A percentile compares a stretch with the other conserved stretches of the same genome.
Evolutionary conservation across 768 basidiomycete species (phyloP).

Genomic region (Lactifluus echinatus): DNA sequence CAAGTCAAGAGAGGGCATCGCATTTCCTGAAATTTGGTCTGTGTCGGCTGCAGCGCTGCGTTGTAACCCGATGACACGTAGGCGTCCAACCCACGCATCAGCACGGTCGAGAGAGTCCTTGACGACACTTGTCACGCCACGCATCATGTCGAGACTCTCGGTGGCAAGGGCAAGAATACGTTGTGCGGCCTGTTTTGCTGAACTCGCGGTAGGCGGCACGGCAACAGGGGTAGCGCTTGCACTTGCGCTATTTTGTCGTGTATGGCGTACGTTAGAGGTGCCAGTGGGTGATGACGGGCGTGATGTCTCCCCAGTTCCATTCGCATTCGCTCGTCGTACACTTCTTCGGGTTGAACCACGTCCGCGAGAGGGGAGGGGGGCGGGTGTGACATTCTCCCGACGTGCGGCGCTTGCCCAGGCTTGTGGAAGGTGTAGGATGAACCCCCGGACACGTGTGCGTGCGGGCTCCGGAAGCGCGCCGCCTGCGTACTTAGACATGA

Average conservation of each 20-base stretch:
- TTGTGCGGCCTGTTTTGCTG: conserved; percentile 69
- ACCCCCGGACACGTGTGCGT: conserved; percentile 57
- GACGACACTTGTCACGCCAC: conserved; percentile 79
- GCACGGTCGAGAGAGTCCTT: conserved; percentile 82
- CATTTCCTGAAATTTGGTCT: neutral
- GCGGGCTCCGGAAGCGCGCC: conserved; percentile 83
- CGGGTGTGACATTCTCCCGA: conserved; percentile 16
- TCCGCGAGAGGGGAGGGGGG: conserved; percentile 21
- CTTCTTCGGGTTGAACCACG: conserved; percentile 16
- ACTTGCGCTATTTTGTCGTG: conserved; percentile 25
- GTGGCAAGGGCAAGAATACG: conserved; percentile 76
- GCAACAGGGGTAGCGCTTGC: conserved; percentile 11
- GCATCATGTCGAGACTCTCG: conserved; percentile 90
- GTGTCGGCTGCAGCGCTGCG: conserved; percentile 30
- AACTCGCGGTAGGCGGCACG: conserved; percentile 35
- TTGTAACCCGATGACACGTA: conserved; percentile 70
- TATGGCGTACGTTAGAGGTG: conserved; percentile 19
- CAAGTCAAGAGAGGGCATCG: conserved; percentile 10
- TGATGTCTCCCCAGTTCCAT: conserved; percentile 20
- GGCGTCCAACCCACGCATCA: conserved; percentile 83
- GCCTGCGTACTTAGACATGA: conserved; percentile 79
- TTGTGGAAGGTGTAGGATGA: conserved; percentile 73
- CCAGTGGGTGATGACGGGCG: conserved; percentile 26
- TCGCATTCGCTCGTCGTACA: conserved; percentile 15
- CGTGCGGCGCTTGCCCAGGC: conserved; percentile 55